A percentile compares a stretch with the other conserved stretches of the same genome.
phyloP scores from a whole-genome alignment of 768 basidiomycete species.

The Daedaleopsis nitida region DNA sequence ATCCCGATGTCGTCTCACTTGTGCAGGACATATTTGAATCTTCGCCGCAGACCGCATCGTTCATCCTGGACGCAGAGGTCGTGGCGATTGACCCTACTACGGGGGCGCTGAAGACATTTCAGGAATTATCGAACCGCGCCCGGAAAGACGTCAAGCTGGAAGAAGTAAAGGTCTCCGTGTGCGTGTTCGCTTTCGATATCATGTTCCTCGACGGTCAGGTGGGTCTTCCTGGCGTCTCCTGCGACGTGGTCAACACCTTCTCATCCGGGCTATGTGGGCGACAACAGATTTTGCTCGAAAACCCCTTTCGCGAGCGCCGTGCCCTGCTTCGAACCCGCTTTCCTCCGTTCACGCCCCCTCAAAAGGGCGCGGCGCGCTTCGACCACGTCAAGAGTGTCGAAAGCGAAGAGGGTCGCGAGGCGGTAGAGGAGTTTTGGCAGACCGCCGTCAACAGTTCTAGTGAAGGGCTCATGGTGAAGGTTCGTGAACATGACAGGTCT shows the following conservation, averaged over 20 bases:
- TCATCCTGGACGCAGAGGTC: constrained; percentile 85
- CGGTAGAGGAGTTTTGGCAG: constrained; percentile 75
- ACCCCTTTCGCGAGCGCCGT: constrained; percentile 73
- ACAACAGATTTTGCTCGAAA: constrained; percentile 62
- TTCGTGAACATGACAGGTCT: constrained; percentile 29
- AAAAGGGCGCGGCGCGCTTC: constrained; percentile 57
- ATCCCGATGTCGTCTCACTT: constrained; percentile 76
- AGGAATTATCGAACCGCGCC: constrained; percentile 83
- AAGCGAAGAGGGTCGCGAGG: constrained; percentile 60
- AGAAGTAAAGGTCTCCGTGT: constrained; percentile 77
- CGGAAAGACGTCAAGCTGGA: constrained; percentile 78
- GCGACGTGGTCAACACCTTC: constrained; percentile 7
- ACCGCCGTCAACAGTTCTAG: constrained; percentile 74
- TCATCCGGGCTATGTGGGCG: constrained; percentile 2
- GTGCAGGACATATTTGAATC: constrained; percentile 51
- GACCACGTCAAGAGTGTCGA: constrained; percentile 74
- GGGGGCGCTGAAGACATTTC: constrained; percentile 75
- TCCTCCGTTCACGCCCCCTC: constrained; percentile 48
- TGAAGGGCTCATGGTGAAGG: constrained; percentile 96
- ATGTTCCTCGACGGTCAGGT: constrained; percentile 86
- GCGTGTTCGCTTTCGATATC: constrained; percentile 87
- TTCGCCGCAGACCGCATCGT: constrained; percentile 49
- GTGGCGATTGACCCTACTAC: constrained; percentile 74
- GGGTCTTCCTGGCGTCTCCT: constrained; percentile 29
- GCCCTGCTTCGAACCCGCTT: constrained; percentile 65